These are phyloP conservation scores for Pisolithus albus DNA, from an alignment of 768 basidiomycete genomes.

Conservation along the genomic window DNA sequence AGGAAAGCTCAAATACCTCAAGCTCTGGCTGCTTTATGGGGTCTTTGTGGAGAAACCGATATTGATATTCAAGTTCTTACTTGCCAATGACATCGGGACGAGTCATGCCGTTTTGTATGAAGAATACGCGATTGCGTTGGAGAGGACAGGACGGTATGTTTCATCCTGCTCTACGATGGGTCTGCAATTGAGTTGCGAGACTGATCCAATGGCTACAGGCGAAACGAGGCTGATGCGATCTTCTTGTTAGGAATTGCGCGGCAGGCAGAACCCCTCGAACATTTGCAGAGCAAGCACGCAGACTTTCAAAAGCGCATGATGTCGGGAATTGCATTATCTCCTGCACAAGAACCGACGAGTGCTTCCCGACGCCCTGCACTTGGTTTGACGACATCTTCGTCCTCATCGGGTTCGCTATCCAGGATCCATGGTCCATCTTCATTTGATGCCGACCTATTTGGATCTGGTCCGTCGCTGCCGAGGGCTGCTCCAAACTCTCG, in stretches of 20 bases:
- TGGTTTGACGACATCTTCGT: conserved; percentile 35
- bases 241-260: conserved; percentile 87
- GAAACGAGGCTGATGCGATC: conserved; percentile 81
- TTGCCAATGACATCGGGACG: conserved; percentile 88
- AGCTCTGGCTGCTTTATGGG: conserved; percentile 92
- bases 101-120: conserved; percentile 80
- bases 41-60: conserved; percentile 85
- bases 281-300: conserved; percentile 65
- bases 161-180: conserved; percentile 25
- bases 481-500: conserved; percentile 46
- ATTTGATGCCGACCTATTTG: conserved; percentile 24
- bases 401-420: conserved; percentile 24
- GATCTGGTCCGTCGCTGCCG: conserved; percentile 24
- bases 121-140: conserved; percentile 81
- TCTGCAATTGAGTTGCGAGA: conserved; percentile 13
- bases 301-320: conserved; percentile 95
- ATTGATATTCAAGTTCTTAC: conserved; percentile 83
- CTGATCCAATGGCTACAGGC: conserved; percentile 38
- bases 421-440: conserved; percentile 10
- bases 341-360: conserved; percentile 31
- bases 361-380: conserved; percentile 38
- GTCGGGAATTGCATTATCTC: conserved; percentile 36
- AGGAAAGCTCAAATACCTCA: conserved; percentile 79
- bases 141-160: conserved; percentile 68
- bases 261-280: conserved; percentile 72